Evolutionary conservation across 2,329 filamentous ascomycete genomes (phyloP).

Genomic region (Bipolaris zeicola): DNA sequence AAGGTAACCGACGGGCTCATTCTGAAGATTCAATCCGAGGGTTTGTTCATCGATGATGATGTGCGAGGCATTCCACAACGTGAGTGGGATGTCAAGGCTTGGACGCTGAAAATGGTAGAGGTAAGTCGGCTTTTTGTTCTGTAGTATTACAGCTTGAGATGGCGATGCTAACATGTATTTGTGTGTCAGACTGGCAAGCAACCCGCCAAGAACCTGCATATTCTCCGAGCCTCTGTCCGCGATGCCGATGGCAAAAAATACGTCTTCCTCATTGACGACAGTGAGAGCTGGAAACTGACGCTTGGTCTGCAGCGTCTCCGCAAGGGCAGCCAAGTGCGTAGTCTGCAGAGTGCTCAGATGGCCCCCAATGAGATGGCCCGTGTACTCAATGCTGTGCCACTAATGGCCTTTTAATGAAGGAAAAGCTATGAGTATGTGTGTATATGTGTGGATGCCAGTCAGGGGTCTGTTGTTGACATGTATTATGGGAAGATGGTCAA

Average conservation of each 20-base stretch:
- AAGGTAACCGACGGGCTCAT: slow-evolving; percentile 91
- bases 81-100: slow-evolving; percentile 98
- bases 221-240: slow-evolving; percentile 63
- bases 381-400: slow-evolving; percentile 44
- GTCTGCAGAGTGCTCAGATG: slow-evolving; percentile 60
- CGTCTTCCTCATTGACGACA: slow-evolving; percentile 64
- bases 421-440: not conserved
- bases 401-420: slow-evolving; percentile 13
- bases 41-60: slow-evolving; percentile 96
- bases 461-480: not conserved
- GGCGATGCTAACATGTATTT: slow-evolving; percentile 12
- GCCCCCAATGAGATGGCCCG: slow-evolving; percentile 52
- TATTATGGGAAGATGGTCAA: no score
- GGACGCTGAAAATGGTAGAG: slow-evolving; percentile 93
- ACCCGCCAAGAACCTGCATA: slow-evolving; percentile 53
- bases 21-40: slow-evolving; percentile 89
- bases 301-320: slow-evolving; percentile 62
- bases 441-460: not conserved
- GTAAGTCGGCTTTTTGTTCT: slow-evolving; percentile 25
- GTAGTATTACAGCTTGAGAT: not conserved
- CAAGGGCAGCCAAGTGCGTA: slow-evolving; percentile 61
- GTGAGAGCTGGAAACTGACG: slow-evolving; percentile 67
- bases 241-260: slow-evolving; percentile 67
- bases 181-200: slow-evolving; percentile 51
- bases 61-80: slow-evolving; percentile 88